These are phyloP conservation scores for Globisporangium barbulae DNA, from an alignment of 352 stramenopile species.

Conservation along the genomic window DNA sequence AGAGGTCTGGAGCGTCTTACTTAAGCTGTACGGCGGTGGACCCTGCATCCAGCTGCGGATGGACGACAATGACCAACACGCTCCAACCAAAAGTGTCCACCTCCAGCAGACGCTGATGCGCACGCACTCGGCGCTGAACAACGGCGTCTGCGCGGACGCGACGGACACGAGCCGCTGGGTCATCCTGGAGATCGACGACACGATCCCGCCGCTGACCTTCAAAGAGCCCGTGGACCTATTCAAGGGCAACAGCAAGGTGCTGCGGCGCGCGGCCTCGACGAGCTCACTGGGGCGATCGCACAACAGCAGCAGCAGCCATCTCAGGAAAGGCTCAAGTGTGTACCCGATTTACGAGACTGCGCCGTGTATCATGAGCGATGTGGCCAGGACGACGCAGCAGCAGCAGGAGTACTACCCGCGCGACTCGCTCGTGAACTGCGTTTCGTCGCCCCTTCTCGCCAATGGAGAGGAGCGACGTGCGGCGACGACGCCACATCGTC, in stretches of 20 bases:
- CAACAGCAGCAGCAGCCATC: neutral
- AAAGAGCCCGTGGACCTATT: conserved; percentile 7
- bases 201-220: conserved; percentile 17
- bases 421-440: conserved; percentile 19
- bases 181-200: conserved; percentile 55
- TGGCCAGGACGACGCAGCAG: neutral
- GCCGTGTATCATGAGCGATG: conserved; percentile 13
- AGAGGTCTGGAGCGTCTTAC: conserved; percentile 64
- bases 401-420: conserved; percentile 14
- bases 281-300: neutral
- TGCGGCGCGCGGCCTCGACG: conserved; percentile 12
- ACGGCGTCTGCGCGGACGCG: neutral
- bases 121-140: conserved; percentile 4
- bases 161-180: conserved; percentile 28
- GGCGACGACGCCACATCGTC: neutral
- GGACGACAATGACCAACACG: neutral
- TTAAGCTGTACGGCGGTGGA: conserved; percentile 55
- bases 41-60: conserved; percentile 49
- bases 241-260: conserved; percentile 16
- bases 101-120: conserved; percentile 1
- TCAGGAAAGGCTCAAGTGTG: conserved; percentile 9
- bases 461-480: neutral
- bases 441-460: conserved; percentile 2
- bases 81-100: neutral
- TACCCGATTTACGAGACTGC: conserved; percentile 14